Base-by-base conservation (phyloP, 768 basidiomycete genomes). In the Flagelloscypha sp. region DNA sequence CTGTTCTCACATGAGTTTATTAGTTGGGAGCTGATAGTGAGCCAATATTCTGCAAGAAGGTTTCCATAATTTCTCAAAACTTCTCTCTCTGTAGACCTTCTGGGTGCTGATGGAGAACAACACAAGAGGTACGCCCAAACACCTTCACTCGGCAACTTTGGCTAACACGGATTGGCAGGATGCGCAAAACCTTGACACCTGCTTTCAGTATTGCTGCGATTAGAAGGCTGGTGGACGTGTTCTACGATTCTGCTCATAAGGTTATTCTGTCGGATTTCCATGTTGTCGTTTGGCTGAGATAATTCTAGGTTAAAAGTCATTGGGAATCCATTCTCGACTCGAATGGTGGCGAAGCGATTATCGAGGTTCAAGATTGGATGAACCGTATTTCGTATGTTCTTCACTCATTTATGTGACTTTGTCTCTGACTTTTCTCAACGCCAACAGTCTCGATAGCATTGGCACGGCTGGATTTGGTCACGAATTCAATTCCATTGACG, bases 391-490 rank as follows among this genome's bases (percentile, higher is more conserved):
- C 43, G 43, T 44, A 15, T 24, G 42, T 37, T 9, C 8, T 7
- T n/a, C 7, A 19, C 9, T 16, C 27, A 15, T 18, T 22, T 7
- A 25, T n/a, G 13, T 9, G 12, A 7, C 6, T n/a, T 7, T 35
- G 8, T 9, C n/a, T 15, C 7, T 11, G 19, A 33, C 9, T 8
- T 12, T 6, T 20, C 9, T n/a, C n/a, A 19, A 3, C 13, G 9
- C 24, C 13, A 9, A 12, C 30, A 76, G 74, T 8, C 56, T 79
- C 4, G 77, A 79, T 44, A 65, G 59, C 1, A 60, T 79, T 33
- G 74, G 76, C 10, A 69, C 76, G 22, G 73, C 72, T 6, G 73
- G 74, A 0, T 79, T 78, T 38, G 68, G 70, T 4, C 68, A 78
- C 44, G 59, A 75, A 45, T 79, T 79, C 41, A 64, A 64, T 9